Conservation (phyloP, 169 alveolate species). For the Babesia sp. region DNA sequence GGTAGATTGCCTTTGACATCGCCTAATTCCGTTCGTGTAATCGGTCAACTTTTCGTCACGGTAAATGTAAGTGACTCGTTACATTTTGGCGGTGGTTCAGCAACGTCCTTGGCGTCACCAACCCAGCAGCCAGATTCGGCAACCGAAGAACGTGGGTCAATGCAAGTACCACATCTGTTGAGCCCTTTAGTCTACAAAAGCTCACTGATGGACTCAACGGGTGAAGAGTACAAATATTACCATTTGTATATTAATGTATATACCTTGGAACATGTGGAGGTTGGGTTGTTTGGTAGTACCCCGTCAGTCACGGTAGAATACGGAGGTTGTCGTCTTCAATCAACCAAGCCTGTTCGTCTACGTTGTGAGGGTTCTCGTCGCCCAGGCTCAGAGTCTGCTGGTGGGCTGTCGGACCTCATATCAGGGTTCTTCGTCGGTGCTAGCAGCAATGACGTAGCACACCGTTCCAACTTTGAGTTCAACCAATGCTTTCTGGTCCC, state of each 20-base stretch:
- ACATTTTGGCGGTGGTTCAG: conserved; percentile 62
- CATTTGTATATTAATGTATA: conserved; percentile 83
- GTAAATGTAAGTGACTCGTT: conserved; percentile 83
- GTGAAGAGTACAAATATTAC: conserved; percentile 66
- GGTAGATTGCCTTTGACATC: conserved; percentile 79
- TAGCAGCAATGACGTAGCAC: conserved; percentile 50
- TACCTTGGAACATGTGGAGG: conserved; percentile 82
- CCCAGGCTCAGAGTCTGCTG: neutral
- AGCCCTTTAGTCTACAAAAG: conserved; percentile 71
- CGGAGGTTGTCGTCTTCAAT: conserved; percentile 85
- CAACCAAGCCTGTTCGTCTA: conserved; percentile 68
- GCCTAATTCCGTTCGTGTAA: conserved; percentile 77
- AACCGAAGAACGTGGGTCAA: neutral
- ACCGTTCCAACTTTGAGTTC: conserved; percentile 82
- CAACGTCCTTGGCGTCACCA: conserved; percentile 44
- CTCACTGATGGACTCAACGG: conserved; percentile 11
- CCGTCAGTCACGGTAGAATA: conserved; percentile 86
- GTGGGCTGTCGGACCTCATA: neutral
- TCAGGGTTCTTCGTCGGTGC: neutral
- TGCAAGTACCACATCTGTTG: conserved; percentile 65
- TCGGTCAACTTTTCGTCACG: conserved; percentile 77
- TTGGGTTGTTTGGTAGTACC: conserved; percentile 70
- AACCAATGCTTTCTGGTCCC: conserved; percentile 90
- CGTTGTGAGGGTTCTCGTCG: conserved; percentile 42
- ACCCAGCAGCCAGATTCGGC: conserved; percentile 19